These are phyloP conservation scores for Colletotrichum chrysophilum DNA, from an alignment of 2,329 filamentous ascomycete species.

Conservation along the genomic window DNA sequence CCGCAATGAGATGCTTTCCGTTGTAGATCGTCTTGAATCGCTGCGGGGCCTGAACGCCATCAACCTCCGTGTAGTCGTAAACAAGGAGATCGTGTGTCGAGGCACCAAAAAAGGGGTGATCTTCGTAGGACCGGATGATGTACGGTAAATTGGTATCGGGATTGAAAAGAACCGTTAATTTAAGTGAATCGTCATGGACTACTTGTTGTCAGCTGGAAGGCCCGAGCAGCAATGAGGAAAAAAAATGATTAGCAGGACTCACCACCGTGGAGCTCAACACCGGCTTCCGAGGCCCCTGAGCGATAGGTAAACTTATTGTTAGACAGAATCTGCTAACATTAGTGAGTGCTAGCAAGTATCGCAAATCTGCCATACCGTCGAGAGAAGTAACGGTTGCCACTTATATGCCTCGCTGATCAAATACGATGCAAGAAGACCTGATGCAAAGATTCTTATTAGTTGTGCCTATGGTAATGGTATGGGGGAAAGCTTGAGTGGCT, in stretches of 20 bases:
- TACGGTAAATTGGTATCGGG: background rate
- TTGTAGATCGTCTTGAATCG: conserved; percentile 11
- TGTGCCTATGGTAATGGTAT: no score
- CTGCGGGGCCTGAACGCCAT: conserved; percentile 2
- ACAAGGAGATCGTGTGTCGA: conserved; percentile 16
- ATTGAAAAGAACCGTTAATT: background rate
- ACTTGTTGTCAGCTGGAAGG: background rate
- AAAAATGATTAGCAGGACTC: background rate
- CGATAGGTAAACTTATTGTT: background rate
- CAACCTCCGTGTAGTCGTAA: conserved; percentile 10
- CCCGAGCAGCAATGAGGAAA: background rate
- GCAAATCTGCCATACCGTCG: background rate
- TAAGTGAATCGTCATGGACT: background rate
- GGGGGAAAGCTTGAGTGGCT: no score
- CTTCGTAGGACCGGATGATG: conserved; percentile 10
- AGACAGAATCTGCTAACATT: background rate
- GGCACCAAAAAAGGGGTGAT: conserved; percentile 15
- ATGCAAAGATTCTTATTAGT: background rate
- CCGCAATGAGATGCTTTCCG: background rate
- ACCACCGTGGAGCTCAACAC: background rate
- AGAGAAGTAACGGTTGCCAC: conserved; percentile 7
- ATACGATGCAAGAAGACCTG: conserved; percentile 4
- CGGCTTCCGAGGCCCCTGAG: background rate
- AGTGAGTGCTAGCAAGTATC: background rate
- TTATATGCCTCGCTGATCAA: conserved; percentile 9